Evolutionary conservation across 345 rosid genomes (phyloP).

Genomic region (Lepidium didymum): DNA sequence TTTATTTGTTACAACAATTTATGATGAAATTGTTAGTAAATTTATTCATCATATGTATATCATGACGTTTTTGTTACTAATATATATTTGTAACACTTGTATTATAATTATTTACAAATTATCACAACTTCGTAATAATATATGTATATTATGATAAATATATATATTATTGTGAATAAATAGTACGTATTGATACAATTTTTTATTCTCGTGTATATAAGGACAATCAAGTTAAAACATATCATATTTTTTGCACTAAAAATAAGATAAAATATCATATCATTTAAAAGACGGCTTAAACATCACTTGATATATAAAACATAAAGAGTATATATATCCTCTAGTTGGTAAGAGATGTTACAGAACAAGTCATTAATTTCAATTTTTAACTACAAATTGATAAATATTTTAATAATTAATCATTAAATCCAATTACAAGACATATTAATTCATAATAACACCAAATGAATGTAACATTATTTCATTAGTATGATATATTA

Average conservation of each 20-base stretch:
- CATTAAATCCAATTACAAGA: not conserved
- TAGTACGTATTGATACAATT: too few species aligned
- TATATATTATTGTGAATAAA: too few species aligned
- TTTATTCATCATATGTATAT: too few species aligned
- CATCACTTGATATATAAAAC: not conserved
- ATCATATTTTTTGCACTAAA: not conserved
- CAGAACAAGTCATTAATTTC: not conserved
- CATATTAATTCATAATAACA: not conserved
- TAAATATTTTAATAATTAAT: not conserved
- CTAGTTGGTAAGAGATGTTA: not conserved
- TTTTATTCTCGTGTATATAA: too few species aligned
- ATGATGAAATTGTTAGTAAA: too few species aligned
- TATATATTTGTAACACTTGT: too few species aligned
- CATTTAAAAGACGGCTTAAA: not conserved
- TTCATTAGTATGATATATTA: not conserved
- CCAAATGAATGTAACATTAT: not conserved
- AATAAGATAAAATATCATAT: not conserved
- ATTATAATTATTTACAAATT: too few species aligned
- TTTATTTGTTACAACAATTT: too few species aligned
- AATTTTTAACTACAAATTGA: not conserved
- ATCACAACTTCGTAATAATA: too few species aligned
- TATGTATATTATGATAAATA: too few species aligned
- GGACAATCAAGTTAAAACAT: not conserved
- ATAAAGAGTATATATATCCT: not conserved
- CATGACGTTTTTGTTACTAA: too few species aligned